Percentiles rank a stretch among this genome's conserved stretches.
Conservation (phyloP, 2,329 filamentous ascomycete species). For the Dothideomycetes sp. region DNA sequence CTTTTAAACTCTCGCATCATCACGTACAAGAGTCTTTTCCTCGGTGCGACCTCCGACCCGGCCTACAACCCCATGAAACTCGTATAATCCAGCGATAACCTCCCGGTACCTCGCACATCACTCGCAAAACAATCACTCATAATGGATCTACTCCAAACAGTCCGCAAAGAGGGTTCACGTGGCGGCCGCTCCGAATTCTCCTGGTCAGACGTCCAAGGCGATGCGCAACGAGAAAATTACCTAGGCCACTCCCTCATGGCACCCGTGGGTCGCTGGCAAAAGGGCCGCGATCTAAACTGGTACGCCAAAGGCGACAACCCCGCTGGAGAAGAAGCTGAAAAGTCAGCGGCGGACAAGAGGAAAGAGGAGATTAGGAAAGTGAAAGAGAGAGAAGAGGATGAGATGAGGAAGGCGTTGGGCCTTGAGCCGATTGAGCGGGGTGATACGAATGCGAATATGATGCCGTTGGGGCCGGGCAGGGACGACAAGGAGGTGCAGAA, state of each 20-base stretch:
- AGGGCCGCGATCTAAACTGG: conserved; percentile 59
- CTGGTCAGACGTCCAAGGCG: conserved; percentile 88
- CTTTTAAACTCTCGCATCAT: too few relatives aligned
- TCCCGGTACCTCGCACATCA: neutral
- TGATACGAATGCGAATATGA: conserved; percentile 53
- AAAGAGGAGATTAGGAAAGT: conserved; percentile 59
- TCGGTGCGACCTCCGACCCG: too few relatives aligned
- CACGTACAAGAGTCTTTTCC: too few relatives aligned
- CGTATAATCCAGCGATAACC: too few relatives aligned
- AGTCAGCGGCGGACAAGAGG: conserved; percentile 41
- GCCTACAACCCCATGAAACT: too few relatives aligned
- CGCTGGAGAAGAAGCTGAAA: conserved; percentile 33
- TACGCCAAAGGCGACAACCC: conserved; percentile 49
- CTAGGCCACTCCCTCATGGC: conserved; percentile 88
- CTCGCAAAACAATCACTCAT: neutral
- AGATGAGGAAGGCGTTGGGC: conserved; percentile 71
- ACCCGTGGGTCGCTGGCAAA: conserved; percentile 81
- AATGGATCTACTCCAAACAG: conserved; percentile 90
- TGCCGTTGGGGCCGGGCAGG: conserved; percentile 44
- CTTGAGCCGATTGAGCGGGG: conserved; percentile 57
- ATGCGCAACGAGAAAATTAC: conserved; percentile 78
- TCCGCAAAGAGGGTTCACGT: conserved; percentile 81
- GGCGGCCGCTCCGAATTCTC: conserved; percentile 87
- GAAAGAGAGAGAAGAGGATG: conserved; percentile 91
- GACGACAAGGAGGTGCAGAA: conserved; percentile 40